These are phyloP conservation scores for Alternaria conjuncta DNA, from an alignment of 2,329 filamentous ascomycete genomes.

Conservation along the genomic window DNA sequence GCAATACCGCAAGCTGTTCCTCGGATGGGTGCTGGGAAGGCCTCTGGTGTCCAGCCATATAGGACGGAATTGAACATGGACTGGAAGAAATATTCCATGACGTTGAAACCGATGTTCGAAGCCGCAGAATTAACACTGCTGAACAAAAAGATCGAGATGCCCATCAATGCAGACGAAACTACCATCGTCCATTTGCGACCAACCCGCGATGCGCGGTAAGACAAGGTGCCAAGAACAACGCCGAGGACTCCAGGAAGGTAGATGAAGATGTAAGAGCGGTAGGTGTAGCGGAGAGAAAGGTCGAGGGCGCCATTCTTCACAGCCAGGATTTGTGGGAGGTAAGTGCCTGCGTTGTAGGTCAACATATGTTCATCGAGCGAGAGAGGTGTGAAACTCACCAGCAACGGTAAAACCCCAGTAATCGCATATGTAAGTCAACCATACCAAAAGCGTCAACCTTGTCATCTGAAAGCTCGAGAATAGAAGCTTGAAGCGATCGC, in stretches of 20 bases:
- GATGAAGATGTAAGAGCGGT: constrained; percentile 62
- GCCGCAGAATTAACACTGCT: constrained; percentile 53
- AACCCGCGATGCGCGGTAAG: constrained; percentile 55
- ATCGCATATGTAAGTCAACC: constrained; percentile 60
- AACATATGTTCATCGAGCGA: constrained; percentile 1
- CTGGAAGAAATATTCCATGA: constrained; percentile 62
- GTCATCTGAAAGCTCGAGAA: constrained; percentile 53
- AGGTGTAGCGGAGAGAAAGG: constrained; percentile 56
- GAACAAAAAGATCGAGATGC: constrained; percentile 54
- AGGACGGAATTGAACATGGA: constrained; percentile 60
- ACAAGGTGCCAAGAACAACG: constrained; percentile 56
- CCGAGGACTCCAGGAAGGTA: constrained; percentile 61
- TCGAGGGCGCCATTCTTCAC: constrained; percentile 58
- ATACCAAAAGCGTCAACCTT: constrained; percentile 56
- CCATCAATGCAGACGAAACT: constrained; percentile 53
- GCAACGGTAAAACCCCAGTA: constrained; percentile 59
- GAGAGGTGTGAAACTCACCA: constrained; percentile 29
- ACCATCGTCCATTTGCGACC: constrained; percentile 57
- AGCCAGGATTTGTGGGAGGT: constrained; percentile 59
- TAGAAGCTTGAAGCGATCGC: constrained; percentile 53
- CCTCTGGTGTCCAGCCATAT: constrained; percentile 61
- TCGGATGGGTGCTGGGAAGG: constrained; percentile 59
- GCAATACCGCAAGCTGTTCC: constrained; percentile 63
- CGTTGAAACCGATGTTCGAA: constrained; percentile 57
- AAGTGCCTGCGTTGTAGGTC: constrained; percentile 47